Evolutionary conservation across 2,329 filamentous ascomycete species (phyloP), one percentile per base, ranked within the genome.

Genomic region (Neofusicoccum sp.): DNA sequence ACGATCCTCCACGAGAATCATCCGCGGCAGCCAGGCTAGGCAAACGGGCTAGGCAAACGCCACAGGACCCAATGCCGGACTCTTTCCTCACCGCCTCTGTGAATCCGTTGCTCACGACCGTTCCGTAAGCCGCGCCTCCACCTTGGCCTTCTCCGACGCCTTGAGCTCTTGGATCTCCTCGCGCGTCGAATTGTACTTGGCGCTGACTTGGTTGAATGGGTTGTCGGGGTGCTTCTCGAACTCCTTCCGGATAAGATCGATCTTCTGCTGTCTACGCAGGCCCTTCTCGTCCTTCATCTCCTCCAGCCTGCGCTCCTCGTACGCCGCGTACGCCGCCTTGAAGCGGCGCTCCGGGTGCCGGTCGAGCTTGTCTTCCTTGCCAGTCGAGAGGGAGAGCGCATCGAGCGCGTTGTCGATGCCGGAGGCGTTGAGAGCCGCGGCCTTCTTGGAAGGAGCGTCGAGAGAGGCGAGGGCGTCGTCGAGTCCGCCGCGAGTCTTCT

Each of bases 181-280:
- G 76, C 85, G 89, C 24, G 83, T 84, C 58, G 90, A 85, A 75
- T 99, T 90, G 77, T 91, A 96, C 3, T 81, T 75, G 2, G 86
- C 90, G 56, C 80, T 85, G 14, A 88, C 87, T 78, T 96, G 91
- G 78, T 96, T 96, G 79, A 96, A 95, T 12, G 95, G 95, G 75
- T 99, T 99, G 69, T 98, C 93, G 1, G 90, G 88, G 70, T 89
- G 90, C 81, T 91, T 96, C 76, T 96, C 89, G 75, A 98, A 99
- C 79, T 98, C 95, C 81, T 96, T 96, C 64, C 85, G 78, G 66
- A 96, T 90, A 71, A 88, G 82, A 65, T 93, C 89, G 69, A 93
- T 87, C 76, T 90, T 89, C 83, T 97, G 93, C 68, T 96, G 86
- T 67, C 90, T 81, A 61, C 93, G 82, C 71, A 98, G 75, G 0